Evolutionary conservation across 2,329 filamentous ascomycete genomes (phyloP).

Genomic region (Fonsecaea erecta): DNA sequence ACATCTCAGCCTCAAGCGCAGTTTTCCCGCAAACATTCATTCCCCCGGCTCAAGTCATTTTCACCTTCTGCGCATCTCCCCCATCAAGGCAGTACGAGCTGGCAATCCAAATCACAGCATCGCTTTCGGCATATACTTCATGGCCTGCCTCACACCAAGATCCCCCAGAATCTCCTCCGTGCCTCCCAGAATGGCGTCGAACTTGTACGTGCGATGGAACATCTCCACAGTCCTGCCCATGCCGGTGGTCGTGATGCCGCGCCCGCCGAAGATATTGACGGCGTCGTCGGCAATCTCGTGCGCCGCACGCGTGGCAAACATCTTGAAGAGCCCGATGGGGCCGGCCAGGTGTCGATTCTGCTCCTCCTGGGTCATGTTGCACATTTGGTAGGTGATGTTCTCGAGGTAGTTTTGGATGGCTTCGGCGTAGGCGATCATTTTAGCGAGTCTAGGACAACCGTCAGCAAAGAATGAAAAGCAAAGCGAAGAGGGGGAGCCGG

Average conservation of each 20-base stretch:
- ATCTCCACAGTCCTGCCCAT: constrained; percentile 74
- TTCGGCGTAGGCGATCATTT: constrained; percentile 70
- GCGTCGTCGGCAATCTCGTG: constrained; percentile 73
- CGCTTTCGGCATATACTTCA: constrained; percentile 82
- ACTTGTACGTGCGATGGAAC: constrained; percentile 65
- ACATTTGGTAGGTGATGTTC: constrained; percentile 51
- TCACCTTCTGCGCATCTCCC: neutral
- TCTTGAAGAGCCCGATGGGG: constrained; percentile 72
- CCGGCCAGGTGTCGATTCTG: constrained; percentile 65
- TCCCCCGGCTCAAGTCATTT: no score
- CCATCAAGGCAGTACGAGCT: neutral
- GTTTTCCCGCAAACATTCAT: neutral
- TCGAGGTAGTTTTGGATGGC: constrained; percentile 71
- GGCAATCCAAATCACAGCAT: constrained; percentile 60
- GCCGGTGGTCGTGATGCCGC: constrained; percentile 71
- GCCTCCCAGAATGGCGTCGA: constrained; percentile 68
- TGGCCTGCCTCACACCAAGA: constrained; percentile 71
- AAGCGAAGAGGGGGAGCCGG: neutral
- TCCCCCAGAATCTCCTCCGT: constrained; percentile 75
- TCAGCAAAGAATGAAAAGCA: neutral
- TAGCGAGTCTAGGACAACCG: constrained; percentile 56
- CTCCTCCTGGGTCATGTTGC: constrained; percentile 55
- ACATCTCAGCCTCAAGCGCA: neutral
- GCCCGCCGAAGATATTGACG: constrained; percentile 73
- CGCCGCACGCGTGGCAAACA: constrained; percentile 71